Evolutionary conservation across 148 eudicot species (phyloP).

Genomic region (Silene uniflora): DNA sequence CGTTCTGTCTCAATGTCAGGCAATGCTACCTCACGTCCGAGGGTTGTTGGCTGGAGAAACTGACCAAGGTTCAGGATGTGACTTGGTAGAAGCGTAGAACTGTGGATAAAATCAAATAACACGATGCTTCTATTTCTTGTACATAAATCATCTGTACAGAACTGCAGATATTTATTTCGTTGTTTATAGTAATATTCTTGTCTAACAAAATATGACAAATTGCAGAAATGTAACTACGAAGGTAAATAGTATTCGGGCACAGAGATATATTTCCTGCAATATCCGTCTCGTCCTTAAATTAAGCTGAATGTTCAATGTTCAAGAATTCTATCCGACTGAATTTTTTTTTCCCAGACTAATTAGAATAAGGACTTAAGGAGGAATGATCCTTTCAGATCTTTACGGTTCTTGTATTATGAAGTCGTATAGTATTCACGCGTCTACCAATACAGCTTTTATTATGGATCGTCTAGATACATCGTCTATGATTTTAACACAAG

Average conservation of each 20-base stretch:
- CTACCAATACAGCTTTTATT: too few species aligned
- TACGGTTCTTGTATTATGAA: too few species aligned
- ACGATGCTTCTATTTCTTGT: constrained; percentile 22
- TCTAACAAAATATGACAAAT: constrained; percentile 22
- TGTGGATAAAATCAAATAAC: constrained; percentile 19
- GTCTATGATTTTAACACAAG: too few species aligned
- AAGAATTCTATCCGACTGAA: too few species aligned
- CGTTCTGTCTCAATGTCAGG: constrained; percentile 31
- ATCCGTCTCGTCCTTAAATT: neutral
- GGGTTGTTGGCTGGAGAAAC: constrained; percentile 45
- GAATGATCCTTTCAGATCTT: neutral
- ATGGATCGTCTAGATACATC: too few species aligned
- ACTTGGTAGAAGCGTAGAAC: neutral
- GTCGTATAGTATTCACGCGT: too few species aligned
- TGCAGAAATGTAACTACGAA: constrained; percentile 9
- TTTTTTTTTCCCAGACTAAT: too few species aligned
- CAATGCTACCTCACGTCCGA: constrained; percentile 21
- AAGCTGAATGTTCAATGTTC: too few species aligned
- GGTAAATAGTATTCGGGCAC: neutral
- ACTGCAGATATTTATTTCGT: neutral
- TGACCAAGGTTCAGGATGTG: constrained; percentile 23
- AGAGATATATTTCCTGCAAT: neutral
- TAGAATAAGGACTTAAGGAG: neutral
- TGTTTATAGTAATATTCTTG: constrained; percentile 24
- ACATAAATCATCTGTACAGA: constrained; percentile 43